These are phyloP conservation scores for Galeopsis tetrahit DNA, from an alignment of 257 asterid species.

Conservation along the genomic window DNA sequence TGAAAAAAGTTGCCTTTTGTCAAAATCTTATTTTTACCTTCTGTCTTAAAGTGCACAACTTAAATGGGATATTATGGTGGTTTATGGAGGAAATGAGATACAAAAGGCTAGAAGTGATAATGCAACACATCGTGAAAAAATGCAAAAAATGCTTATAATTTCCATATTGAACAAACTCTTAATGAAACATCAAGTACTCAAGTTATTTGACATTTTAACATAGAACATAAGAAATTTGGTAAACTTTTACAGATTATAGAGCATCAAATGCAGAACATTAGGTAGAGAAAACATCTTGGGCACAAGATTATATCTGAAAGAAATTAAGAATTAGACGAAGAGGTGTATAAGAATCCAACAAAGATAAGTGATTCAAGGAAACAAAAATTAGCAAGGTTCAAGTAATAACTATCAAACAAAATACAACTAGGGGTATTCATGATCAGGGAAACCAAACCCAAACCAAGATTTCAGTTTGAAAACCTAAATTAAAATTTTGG, in stretches of 20 bases:
- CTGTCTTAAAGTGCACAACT: neutral
- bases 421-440: slow-evolving; percentile 4
- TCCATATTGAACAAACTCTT: slow-evolving; percentile 11
- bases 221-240: neutral
- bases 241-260: neutral
- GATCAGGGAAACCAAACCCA: neutral
- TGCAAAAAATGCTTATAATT: neutral
- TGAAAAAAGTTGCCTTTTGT: neutral
- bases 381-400: neutral
- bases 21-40: neutral
- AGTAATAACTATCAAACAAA: neutral
- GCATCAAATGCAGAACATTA: slow-evolving; percentile 3
- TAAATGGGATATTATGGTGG: neutral
- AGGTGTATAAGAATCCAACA: neutral
- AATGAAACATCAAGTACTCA: slow-evolving; percentile 11
- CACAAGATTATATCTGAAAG: neutral
- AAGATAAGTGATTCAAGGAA: neutral
- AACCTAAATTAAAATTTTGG: neutral
- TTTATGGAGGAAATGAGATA: neutral
- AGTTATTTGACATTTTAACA: slow-evolving; percentile 12
- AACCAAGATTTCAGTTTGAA: neutral
- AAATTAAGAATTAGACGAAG: neutral
- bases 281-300: neutral
- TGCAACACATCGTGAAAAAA: neutral
- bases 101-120: neutral